Percentiles rank a stretch among this genome's conserved stretches.
Conservation (phyloP, 805 yeast genomes). For the Torulaspora quercuum region DNA sequence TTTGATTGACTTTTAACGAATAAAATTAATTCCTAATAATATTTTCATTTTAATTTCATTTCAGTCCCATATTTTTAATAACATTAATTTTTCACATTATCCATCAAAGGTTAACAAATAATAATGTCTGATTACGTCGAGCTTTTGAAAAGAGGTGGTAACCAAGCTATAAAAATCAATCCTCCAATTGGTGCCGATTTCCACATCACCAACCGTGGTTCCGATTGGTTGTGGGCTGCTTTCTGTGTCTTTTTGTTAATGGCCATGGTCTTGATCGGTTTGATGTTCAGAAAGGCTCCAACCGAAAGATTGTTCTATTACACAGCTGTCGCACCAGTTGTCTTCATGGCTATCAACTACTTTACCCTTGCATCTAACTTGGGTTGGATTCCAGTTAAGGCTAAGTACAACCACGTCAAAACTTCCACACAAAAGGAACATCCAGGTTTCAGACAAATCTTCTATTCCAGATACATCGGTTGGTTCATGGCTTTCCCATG, state of each 20-base stretch:
- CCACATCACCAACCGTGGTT: conserved; percentile 56
- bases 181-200: conserved; percentile 48
- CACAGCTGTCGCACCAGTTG: conserved; percentile 44
- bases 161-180: conserved; percentile 45
- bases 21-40: not conserved
- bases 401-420: conserved; percentile 49
- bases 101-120: too few species aligned
- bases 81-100: too few species aligned
- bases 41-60: not conserved
- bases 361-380: conserved; percentile 59
- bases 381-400: conserved; percentile 50
- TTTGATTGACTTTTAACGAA: too few species aligned
- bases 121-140: conserved; percentile 21
- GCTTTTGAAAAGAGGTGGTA: conserved; percentile 34
- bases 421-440: conserved; percentile 29
- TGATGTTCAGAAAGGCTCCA: conserved; percentile 32
- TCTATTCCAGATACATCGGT: conserved; percentile 54
- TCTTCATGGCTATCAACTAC: conserved; percentile 48
- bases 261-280: conserved; percentile 29
- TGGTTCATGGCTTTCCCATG: conserved; percentile 52
- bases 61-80: conserved; percentile 1
- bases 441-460: conserved; percentile 49
- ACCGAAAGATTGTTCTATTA: conserved; percentile 37
- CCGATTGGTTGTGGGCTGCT: conserved; percentile 68
- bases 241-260: conserved; percentile 46